These are phyloP conservation scores for Nectriaceae sp. DNA, from an alignment of 2,329 filamentous ascomycete species.

Conservation along the genomic window DNA sequence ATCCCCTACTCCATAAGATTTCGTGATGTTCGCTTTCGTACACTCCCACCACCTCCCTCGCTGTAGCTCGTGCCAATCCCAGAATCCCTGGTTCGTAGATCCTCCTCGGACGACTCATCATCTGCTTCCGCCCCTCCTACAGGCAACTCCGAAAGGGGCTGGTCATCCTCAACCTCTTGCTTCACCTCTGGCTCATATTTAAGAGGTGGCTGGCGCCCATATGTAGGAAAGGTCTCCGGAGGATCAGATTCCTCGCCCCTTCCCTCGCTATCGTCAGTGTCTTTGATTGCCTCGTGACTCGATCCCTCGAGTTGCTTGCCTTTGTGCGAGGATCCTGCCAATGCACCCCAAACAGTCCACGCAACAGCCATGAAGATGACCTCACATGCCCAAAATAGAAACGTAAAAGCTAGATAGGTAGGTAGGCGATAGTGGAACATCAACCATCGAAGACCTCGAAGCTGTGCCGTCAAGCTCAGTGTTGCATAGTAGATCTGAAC, in stretches of 20 bases:
- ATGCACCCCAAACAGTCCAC: conserved; percentile 59
- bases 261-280: conserved; percentile 27
- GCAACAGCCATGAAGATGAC: conserved; percentile 65
- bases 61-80: conserved; percentile 58
- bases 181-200: conserved; percentile 43
- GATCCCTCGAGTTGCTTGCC: conserved; percentile 11
- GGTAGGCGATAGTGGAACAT: conserved; percentile 83
- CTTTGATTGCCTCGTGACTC: conserved; percentile 16
- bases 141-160: conserved; percentile 36
- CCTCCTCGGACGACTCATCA: conserved; percentile 42
- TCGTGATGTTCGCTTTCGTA: conserved; percentile 35
- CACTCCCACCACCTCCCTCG: conserved; percentile 35
- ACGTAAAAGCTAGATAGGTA: conserved; percentile 68
- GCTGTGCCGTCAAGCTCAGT: conserved; percentile 71
- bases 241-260: conserved; percentile 43
- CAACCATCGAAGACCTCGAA: conserved; percentile 76
- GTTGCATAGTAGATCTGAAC: conserved; percentile 76
- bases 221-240: conserved; percentile 46
- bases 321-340: conserved; percentile 22
- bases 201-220: conserved; percentile 42
- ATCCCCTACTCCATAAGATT: conserved; percentile 10
- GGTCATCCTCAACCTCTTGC: conserved; percentile 32
- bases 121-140: conserved; percentile 45
- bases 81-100: conserved; percentile 40
- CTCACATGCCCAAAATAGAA: conserved; percentile 76